Evolutionary conservation across 371 early-diverging fungal species (phyloP), one percentile per base, ranked within the genome.

Genomic region (Mortierella sp.): DNA sequence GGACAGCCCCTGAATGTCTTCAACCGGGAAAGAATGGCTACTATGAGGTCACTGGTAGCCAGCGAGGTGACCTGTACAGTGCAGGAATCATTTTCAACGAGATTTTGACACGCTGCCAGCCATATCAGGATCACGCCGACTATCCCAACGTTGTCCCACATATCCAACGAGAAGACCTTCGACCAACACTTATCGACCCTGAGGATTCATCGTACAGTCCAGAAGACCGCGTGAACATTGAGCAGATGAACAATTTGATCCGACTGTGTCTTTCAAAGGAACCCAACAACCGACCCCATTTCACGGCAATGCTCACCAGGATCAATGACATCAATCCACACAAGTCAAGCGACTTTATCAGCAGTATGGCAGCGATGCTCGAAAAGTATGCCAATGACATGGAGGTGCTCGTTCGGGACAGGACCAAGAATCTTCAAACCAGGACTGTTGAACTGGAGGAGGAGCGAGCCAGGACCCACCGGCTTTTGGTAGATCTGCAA

Each of bases 361-460:
- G 84, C 17, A 83, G 82, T 16, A 82, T 85, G 82, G 85, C 84
- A 14, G 71, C 74, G 1, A 40, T 85, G 58, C 56, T 85, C 22
- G 85, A 85, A 51, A 79, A 80, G 58, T 85, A 85, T 54, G 83
- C 79, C 16, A 83, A 80, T 29, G 83, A 85, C 34, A 83, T 85
- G 85, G 85, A 85, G 39, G 81, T 78, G 14, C 53, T 85, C 21
- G 85, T 84, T 4, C 63, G 71, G 24, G 80, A 82, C 29, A 63
- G 85, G 22, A 85, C 85, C 2, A 76, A 63, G 16, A 80, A 34
- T 50, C 49, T 85, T n/a, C 84, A 85, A 46, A 79, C 83, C 27
- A 70, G 85, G 9, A 85, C 85, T 0, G 44, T 74, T 0, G 85
- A 85, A 39, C 34, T 85, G 41, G 85, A 83, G 46, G 85, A 84